Evolutionary conservation across 2,329 filamentous ascomycete genomes (phyloP), one percentile per base, ranked within the genome.

Genomic region (Diaporthe helianthi): DNA sequence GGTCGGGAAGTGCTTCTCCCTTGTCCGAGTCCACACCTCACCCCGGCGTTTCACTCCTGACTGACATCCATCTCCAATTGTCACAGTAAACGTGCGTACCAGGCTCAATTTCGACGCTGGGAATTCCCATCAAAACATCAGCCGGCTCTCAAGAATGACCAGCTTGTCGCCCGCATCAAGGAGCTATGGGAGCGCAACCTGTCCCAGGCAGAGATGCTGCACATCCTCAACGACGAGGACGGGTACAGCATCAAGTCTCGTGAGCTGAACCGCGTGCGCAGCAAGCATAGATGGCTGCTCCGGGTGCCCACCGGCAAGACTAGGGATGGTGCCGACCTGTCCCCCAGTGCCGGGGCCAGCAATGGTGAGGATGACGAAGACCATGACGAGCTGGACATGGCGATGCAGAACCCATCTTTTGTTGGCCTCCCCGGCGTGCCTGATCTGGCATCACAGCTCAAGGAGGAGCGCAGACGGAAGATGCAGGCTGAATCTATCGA

Each of bases 181-280:
- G 87, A 94, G 79, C 83, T 96, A 74, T 96, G 93, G 93, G 90
- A 93, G 77, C 84, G 83, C 74, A 96, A 95, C 76, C 84, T 88
- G 17, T 85, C 83, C 22, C 92, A 94, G 78, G 86, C 86, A 70
- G 90, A 94, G 73, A 96, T 96, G 88, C 83, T 94, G 68, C 83
- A 85, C 31, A 86, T 88, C 33, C 83, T 96, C 69, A 89, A 88
- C 73, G 85, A 88, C 24, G 92, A 94, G 76, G 82, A 84, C 54
- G 93, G 93, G 17, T 93, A 89, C 75, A 83, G 89, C 29, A 89
- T 95, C 75, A 92, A 89, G 73, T 85, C 91, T 73, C 85, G 90
- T 12, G 90, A 93, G 77, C 79, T 94, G 66, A 88, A 90, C 82
- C 86, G 90, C 41, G 83, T 95, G 51, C 87, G 93, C 65, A 83